phyloP scores from a whole-genome alignment of 495 filamentous ascomycete species.

The Hypoxylon subgilvum region DNA sequence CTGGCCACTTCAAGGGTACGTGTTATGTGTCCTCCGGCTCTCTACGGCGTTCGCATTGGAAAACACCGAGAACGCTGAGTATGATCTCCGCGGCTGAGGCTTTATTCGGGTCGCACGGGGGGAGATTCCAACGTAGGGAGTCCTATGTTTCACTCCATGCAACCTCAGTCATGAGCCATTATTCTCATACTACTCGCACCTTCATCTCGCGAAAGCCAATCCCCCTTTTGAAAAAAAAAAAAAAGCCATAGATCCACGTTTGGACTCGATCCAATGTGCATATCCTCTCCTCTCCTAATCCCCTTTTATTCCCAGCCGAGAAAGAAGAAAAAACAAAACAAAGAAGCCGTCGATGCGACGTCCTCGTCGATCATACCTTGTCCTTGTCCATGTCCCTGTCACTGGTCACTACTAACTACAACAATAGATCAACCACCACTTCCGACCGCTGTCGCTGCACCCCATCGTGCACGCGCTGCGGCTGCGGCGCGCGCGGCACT shows the following conservation, averaged over 20 bases:
- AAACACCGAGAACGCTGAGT: slow-evolving; percentile 12
- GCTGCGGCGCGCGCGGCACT: slow-evolving; percentile 55
- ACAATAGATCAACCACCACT: slow-evolving; percentile 60
- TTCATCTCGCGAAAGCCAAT: slow-evolving; percentile 4
- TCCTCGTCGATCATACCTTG: slow-evolving; percentile 18
- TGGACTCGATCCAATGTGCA: slow-evolving; percentile 24
- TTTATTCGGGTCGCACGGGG: slow-evolving; percentile 13
- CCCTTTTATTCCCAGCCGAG: slow-evolving; percentile 8
- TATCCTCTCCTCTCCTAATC: too few relatives aligned
- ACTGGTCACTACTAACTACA: too few relatives aligned
- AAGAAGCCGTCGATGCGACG: too few relatives aligned
- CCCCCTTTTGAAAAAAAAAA: too few relatives aligned
- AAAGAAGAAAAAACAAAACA: too few relatives aligned
- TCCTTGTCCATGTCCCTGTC: too few relatives aligned
- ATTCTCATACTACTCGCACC: slow-evolving; percentile 27
- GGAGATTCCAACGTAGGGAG: too few relatives aligned
- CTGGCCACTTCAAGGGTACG: slow-evolving; percentile 61
- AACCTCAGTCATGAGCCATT: slow-evolving; percentile 34
- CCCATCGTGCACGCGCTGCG: slow-evolving; percentile 63
- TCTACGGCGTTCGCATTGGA: slow-evolving; percentile 10
- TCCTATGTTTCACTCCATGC: slow-evolving; percentile 23
- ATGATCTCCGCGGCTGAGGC: slow-evolving; percentile 11
- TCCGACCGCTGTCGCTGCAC: slow-evolving; percentile 59
- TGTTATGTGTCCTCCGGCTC: slow-evolving; percentile 29
- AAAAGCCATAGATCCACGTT: slow-evolving; percentile 15